These are phyloP conservation scores for Lycium ferocissimum DNA, from an alignment of 257 asterid species.

Conservation along the genomic window DNA sequence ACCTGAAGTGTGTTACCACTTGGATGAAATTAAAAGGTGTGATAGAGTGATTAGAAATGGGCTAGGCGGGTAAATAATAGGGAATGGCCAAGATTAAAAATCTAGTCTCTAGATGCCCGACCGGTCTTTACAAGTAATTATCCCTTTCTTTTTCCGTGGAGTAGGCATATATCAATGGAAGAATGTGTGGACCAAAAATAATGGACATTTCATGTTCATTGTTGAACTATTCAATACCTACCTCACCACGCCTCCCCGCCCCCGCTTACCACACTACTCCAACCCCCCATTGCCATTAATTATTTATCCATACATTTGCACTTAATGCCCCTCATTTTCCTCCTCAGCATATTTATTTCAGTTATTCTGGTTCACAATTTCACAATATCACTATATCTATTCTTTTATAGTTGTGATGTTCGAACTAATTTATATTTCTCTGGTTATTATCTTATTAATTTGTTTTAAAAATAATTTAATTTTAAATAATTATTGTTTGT, in stretches of 20 bases:
- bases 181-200: background rate
- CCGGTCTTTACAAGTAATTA: too few relatives aligned
- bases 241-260: background rate
- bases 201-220: constrained; percentile 2
- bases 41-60: too few relatives aligned
- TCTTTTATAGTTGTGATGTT: too few relatives aligned
- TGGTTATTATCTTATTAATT: too few relatives aligned
- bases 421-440: too few relatives aligned
- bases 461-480: too few relatives aligned
- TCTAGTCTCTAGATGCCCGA: too few relatives aligned
- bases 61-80: too few relatives aligned
- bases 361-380: background rate
- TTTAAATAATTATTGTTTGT: too few relatives aligned
- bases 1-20: too few relatives aligned
- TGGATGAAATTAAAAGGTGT: too few relatives aligned
- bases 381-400: background rate
- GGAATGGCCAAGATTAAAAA: too few relatives aligned
- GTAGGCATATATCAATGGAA: background rate
- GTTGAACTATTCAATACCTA: background rate
- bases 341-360: background rate
- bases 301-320: background rate
- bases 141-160: background rate
- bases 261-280: background rate
- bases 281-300: background rate
- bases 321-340: background rate